Evolutionary conservation across 2,329 filamentous ascomycete species (phyloP).

Genomic region (Scortechinia acanthostroma): DNA sequence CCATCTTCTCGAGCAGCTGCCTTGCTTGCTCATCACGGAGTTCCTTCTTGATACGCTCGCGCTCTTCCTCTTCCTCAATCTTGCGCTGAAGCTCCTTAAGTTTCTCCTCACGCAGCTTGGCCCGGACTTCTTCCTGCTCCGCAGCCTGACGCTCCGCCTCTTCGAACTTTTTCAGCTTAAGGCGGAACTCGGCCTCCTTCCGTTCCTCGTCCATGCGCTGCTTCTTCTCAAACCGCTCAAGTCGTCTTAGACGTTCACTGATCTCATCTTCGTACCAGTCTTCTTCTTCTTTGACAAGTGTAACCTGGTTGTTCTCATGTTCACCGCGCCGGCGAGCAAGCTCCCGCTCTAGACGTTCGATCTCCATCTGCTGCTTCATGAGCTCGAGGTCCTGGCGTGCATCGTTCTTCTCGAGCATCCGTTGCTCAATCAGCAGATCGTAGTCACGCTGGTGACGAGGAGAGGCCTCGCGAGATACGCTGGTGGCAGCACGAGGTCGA

Average conservation of each 20-base stretch:
- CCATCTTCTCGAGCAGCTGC: not conserved
- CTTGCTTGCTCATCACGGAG: not conserved
- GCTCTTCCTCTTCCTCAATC: not conserved
- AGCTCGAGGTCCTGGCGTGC: not conserved
- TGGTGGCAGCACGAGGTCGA: not conserved
- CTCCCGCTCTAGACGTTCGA: not conserved
- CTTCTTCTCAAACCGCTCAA: not conserved
- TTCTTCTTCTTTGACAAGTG: not conserved
- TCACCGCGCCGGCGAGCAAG: not conserved
- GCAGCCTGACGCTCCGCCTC: not conserved
- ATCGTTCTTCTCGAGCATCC: not conserved
- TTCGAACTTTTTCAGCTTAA: not conserved
- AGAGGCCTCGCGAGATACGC: not conserved
- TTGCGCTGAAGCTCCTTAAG: not conserved
- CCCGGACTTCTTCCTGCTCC: not conserved
- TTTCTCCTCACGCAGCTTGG: not conserved
- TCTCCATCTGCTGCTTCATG: not conserved
- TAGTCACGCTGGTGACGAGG: slow-evolving; percentile 1
- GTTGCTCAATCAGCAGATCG: not conserved
- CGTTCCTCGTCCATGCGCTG: not conserved
- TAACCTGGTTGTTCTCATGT: not conserved
- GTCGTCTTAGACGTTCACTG: not conserved
- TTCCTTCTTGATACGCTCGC: not conserved
- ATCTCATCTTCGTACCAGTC: slow-evolving; percentile 2
- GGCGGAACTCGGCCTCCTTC: not conserved